Conservation (phyloP, 2,329 filamentous ascomycete species). For the Aaosphaeria arxii region DNA sequence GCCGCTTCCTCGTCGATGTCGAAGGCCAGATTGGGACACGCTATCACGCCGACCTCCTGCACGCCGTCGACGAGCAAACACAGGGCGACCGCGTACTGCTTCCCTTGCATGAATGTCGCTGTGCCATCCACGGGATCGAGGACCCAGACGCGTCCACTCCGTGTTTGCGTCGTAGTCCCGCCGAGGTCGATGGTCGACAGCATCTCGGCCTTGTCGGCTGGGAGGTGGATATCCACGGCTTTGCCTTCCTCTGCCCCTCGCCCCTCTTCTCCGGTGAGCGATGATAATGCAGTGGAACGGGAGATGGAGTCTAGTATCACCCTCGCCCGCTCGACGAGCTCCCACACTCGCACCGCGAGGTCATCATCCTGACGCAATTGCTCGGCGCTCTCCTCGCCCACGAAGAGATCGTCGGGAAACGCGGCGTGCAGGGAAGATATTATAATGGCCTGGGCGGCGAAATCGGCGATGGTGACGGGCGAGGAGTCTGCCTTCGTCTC, state of each 20-base stretch:
- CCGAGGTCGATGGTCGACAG: conserved; percentile 57
- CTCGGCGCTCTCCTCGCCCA: conserved; percentile 60
- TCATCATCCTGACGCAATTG: conserved; percentile 49
- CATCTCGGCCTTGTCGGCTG: conserved; percentile 53
- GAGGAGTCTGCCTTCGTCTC: conserved; percentile 55
- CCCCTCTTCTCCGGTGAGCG: background rate
- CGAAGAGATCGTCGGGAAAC: conserved; percentile 57
- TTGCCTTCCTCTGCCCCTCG: background rate
- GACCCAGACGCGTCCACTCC: conserved; percentile 54
- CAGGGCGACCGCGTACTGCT: conserved; percentile 63
- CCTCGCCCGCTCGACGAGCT: conserved; percentile 43
- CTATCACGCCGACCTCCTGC: conserved; percentile 59
- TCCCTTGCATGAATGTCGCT: conserved; percentile 57
- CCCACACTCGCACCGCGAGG: conserved; percentile 55
- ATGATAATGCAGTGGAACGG: conserved; percentile 6
- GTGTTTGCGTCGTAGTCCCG: conserved; percentile 50
- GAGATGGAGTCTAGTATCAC: conserved; percentile 1
- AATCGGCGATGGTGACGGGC: conserved; percentile 63
- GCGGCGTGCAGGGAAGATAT: conserved; percentile 54
- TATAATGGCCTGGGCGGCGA: conserved; percentile 61
- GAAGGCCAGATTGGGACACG: conserved; percentile 59
- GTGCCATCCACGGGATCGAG: conserved; percentile 66
- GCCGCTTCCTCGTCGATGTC: conserved; percentile 17
- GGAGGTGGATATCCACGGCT: conserved; percentile 22
- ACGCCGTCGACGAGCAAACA: conserved; percentile 56